Evolutionary conservation across 2,329 filamentous ascomycete species (phyloP).

Genomic region (Aquanectria penicillioides): DNA sequence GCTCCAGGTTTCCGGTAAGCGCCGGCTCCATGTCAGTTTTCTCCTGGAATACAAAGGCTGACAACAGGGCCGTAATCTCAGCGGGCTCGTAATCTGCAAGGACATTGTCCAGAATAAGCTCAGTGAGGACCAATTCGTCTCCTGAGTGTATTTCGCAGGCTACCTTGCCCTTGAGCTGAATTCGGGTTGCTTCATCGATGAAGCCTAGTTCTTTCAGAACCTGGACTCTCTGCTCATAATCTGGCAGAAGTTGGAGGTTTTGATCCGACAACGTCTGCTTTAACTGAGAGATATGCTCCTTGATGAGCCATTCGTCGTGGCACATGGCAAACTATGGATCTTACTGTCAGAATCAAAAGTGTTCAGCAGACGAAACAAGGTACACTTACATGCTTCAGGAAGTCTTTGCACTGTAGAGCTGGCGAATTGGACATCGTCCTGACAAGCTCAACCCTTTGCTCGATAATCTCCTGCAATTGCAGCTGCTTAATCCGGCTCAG

Average conservation of each 20-base stretch:
- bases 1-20: slow-evolving; percentile 82
- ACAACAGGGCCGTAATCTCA: slow-evolving; percentile 94
- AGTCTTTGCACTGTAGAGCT: slow-evolving; percentile 77
- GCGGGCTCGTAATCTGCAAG: slow-evolving; percentile 94
- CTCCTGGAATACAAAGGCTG: slow-evolving; percentile 96
- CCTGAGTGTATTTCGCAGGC: slow-evolving; percentile 98
- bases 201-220: slow-evolving; percentile 93
- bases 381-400: slow-evolving; percentile 85
- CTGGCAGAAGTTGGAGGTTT: slow-evolving; percentile 92
- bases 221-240: slow-evolving; percentile 94
- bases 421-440: slow-evolving; percentile 70
- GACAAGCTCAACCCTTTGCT: slow-evolving; percentile 74
- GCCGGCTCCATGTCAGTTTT: slow-evolving; percentile 87
- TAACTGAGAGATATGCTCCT: slow-evolving; percentile 89
- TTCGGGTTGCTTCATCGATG: slow-evolving; percentile 85
- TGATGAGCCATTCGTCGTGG: slow-evolving; percentile 95
- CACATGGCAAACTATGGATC: slow-evolving; percentile 87
- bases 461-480: slow-evolving; percentile 80
- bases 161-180: slow-evolving; percentile 97
- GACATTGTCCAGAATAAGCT: slow-evolving; percentile 95
- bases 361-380: no score
- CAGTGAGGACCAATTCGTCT: slow-evolving; percentile 94
- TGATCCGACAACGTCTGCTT: slow-evolving; percentile 94
- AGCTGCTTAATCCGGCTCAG: slow-evolving; percentile 85
- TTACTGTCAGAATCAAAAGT: slow-evolving; percentile 51